Percentiles rank a stretch among this genome's conserved stretches.
Conservation (phyloP, 1,284 basidiomycete species). For the Trametes versicolor region DNA sequence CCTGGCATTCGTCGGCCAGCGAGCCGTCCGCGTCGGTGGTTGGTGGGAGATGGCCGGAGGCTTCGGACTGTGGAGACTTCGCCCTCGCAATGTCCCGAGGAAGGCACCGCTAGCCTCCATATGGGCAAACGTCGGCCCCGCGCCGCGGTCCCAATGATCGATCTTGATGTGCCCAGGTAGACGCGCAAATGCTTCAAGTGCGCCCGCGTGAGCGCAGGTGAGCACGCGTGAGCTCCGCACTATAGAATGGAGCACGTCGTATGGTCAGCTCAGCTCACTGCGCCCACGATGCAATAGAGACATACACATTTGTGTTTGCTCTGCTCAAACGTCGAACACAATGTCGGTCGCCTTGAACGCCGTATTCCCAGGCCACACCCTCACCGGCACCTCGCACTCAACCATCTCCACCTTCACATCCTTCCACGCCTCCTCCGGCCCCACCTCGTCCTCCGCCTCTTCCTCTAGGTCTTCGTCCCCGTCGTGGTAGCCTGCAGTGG, state of each 20-base stretch:
- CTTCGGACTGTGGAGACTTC: constrained; percentile 1
- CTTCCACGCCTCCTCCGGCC: constrained; percentile 69
- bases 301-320: neutral
- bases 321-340: constrained; percentile 73
- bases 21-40: constrained; percentile 20
- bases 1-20: constrained; percentile 21
- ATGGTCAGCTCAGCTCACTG: neutral
- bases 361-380: constrained; percentile 89
- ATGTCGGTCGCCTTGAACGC: constrained; percentile 85
- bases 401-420: constrained; percentile 81
- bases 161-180: constrained; percentile 14
- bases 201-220: neutral
- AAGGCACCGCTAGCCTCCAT: constrained; percentile 16
- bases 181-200: constrained; percentile 10
- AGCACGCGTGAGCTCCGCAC: too few species aligned
- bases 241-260: neutral
- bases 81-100: constrained; percentile 23
- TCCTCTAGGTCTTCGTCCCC: constrained; percentile 55
- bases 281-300: neutral
- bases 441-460: constrained; percentile 65
- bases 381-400: constrained; percentile 92
- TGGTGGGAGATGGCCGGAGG: neutral
- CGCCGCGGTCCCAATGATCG: constrained; percentile 14
- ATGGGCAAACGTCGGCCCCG: constrained; percentile 18
- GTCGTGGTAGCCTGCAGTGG: constrained; percentile 64